Conservation (phyloP, 164 flowering plant genomes). For the Berberis vulgaris region DNA sequence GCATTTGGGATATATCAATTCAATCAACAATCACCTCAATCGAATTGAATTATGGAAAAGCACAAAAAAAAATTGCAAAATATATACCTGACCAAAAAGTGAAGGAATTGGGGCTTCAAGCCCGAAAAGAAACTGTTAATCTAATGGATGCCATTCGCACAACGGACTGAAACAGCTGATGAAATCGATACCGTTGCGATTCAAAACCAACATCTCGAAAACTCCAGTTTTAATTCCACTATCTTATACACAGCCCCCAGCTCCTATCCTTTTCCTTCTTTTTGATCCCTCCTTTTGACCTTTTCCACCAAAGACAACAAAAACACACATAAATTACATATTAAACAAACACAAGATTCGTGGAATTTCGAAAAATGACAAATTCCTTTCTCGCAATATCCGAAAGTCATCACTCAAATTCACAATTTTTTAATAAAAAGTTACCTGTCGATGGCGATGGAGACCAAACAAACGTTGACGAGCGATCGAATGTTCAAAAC, state of each 20-base stretch:
- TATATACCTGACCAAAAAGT: neutral
- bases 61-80: neutral
- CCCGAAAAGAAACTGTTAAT: constrained; percentile 18
- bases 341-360: neutral
- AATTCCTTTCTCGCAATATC: neutral
- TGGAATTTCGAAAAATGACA: constrained; percentile 6
- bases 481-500: too few species aligned
- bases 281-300: constrained; percentile 14
- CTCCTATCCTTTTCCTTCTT: neutral
- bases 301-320: constrained; percentile 4
- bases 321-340: neutral
- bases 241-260: neutral
- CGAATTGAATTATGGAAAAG: neutral
- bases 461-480: too few species aligned
- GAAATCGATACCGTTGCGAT: neutral
- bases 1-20: neutral
- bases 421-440: too few species aligned
- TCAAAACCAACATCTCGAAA: constrained; percentile 35
- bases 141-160: neutral
- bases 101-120: constrained; percentile 17
- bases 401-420: too few species aligned
- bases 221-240: constrained; percentile 24
- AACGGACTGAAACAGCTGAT: neutral
- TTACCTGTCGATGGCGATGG: too few species aligned
- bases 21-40: neutral